These are phyloP conservation scores for Helicocarpus griseus DNA, from an alignment of 2,329 filamentous ascomycete genomes.

Conservation along the genomic window DNA sequence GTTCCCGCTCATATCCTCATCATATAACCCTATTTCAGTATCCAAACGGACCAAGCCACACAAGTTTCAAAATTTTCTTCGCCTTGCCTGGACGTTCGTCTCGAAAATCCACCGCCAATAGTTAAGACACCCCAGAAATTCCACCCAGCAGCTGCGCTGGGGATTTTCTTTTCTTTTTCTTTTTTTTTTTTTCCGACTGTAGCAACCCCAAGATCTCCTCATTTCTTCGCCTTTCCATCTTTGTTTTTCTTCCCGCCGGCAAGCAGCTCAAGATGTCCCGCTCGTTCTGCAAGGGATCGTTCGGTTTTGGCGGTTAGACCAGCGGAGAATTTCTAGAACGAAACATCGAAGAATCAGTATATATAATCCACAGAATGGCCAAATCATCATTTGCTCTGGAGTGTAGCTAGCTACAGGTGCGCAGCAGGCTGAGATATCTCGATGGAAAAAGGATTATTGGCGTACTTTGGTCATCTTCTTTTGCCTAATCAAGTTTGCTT, in stretches of 20 bases:
- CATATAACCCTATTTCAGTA: too few species aligned
- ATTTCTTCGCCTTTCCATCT: constrained; percentile 9
- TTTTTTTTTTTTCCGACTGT: constrained; percentile 6
- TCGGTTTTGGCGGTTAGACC: constrained; percentile 59
- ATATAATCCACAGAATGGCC: too few species aligned
- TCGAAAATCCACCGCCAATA: too few species aligned
- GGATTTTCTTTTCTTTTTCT: constrained; percentile 17
- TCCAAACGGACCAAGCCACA: too few species aligned
- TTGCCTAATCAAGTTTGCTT: constrained; percentile 49
- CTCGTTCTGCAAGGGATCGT: constrained; percentile 53
- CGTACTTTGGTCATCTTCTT: constrained; percentile 53
- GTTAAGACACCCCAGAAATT: too few species aligned
- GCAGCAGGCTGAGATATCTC: too few species aligned
- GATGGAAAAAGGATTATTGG: not conserved
- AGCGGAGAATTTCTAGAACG: constrained; percentile 47
- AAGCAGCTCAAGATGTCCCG: constrained; percentile 61
- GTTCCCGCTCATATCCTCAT: too few species aligned
- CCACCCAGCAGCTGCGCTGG: too few species aligned
- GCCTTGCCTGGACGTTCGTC: too few species aligned
- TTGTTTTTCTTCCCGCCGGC: constrained; percentile 54
- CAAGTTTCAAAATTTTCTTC: too few species aligned
- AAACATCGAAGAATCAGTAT: not conserved
- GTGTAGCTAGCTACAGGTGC: too few species aligned
- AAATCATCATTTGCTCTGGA: too few species aligned
- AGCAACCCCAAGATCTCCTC: not conserved